Percentiles rank a stretch among this genome's conserved stretches.
These are phyloP conservation scores for Nidularia pulvinata DNA, from an alignment of 768 basidiomycete species.

Conservation along the genomic window DNA sequence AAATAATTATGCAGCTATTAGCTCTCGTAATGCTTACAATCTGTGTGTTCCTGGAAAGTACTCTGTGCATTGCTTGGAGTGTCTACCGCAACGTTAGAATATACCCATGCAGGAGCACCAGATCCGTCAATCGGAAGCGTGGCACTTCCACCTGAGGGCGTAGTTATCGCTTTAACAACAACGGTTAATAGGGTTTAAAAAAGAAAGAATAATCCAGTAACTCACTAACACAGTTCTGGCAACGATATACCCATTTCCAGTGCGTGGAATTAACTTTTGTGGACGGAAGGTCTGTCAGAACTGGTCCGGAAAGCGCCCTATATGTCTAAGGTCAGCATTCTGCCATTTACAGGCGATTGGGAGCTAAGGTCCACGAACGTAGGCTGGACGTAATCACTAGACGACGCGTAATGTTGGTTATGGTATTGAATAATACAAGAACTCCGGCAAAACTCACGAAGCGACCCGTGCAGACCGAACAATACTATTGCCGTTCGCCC, in stretches of 20 bases:
- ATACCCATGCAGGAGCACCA: slow-evolving; percentile 54
- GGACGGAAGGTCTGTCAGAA: slow-evolving; percentile 48
- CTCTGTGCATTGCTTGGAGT: slow-evolving; percentile 48
- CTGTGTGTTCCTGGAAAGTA: slow-evolving; percentile 55
- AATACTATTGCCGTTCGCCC: slow-evolving; percentile 54
- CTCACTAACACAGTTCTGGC: slow-evolving; percentile 65
- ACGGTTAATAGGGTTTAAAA: neutral
- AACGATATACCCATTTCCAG: slow-evolving; percentile 70
- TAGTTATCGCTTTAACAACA: slow-evolving; percentile 29
- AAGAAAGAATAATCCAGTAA: slow-evolving; percentile 3
- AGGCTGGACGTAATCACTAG: slow-evolving; percentile 51
- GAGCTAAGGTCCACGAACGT: slow-evolving; percentile 25
- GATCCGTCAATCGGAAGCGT: slow-evolving; percentile 28
- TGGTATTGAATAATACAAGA: neutral
- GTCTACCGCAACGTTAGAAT: slow-evolving; percentile 39
- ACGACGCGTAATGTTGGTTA: slow-evolving; percentile 1
- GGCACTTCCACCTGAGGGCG: slow-evolving; percentile 27
- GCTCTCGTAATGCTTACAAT: slow-evolving; percentile 35
- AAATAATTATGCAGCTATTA: neutral
- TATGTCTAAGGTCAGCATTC: neutral
- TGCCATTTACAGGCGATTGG: neutral
- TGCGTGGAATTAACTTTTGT: slow-evolving; percentile 56
- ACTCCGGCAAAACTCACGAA: slow-evolving; percentile 36
- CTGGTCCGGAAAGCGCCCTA: slow-evolving; percentile 47
- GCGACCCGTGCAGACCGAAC: slow-evolving; percentile 53